Evolutionary conservation across 202 grass and related monocot species (phyloP), one percentile per base, ranked within the genome.

Genomic region (Schoenoplectus tabernaemontani): DNA sequence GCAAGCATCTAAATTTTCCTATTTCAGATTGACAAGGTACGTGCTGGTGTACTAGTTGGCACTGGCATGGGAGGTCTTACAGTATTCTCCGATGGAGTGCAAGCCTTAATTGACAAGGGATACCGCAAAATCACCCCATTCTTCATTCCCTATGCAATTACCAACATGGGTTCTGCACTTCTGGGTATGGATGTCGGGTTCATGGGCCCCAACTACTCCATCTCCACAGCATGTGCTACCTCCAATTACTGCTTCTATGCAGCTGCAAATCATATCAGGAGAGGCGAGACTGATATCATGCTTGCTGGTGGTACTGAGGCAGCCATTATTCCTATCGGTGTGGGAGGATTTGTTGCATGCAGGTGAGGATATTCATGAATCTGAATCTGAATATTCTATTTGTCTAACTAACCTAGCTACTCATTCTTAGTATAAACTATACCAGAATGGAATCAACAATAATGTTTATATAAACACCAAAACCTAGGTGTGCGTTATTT

Each of bases 331-430:
- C 87, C 89, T 38, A 91, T 91, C 20, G 92, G 92, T 42, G 63
- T 94, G 15, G 92, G 92, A 58, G 92, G 92, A 39, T 94, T 94
- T 84, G 87, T 94, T 42, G 92, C 92, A 23, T 94, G 92, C 78
- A 79, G 77, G 77, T 79, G 17, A 78, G 4, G 24, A 50, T 30
- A 73, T 48, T 26, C 11, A 16, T 28, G 5, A 64, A 46, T 51
- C 0, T 28, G 22, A 64, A 71, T 71, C 22, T 47, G 41, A 73
- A 33, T 50, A 17, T 66, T 41, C 34, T 20, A 20, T 20, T 39
- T 7, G 2, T 2, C 9, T 19, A 66, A 5, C 20, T 1, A 66
- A 66, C 39, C 16, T 39, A 38, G 39, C 62, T 38, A 65, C 15
- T 65, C 26, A 16, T 33, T 34, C 28, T 38, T 8, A 66, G 4